A percentile compares a stretch with the other conserved stretches of the same genome.
These are phyloP conservation scores for Fibroporia radiculosa DNA, from an alignment of 768 basidiomycete species.

Conservation along the genomic window DNA sequence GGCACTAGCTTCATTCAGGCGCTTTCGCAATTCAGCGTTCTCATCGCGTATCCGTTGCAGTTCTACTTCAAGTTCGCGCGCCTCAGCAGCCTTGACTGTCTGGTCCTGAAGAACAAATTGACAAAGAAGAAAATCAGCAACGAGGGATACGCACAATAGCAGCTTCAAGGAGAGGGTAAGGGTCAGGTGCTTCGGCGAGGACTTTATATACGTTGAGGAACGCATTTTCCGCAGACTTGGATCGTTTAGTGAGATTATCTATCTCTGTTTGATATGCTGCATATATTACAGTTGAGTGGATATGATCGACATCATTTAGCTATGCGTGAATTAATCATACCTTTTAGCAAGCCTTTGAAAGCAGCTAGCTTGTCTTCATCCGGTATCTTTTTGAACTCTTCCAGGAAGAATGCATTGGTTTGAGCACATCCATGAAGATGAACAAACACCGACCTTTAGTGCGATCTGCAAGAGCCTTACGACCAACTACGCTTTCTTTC, in stretches of 20 bases:
- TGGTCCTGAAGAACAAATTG: slow-evolving; percentile 57
- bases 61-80: slow-evolving; percentile 67
- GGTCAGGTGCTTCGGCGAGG: slow-evolving; percentile 94
- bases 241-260: slow-evolving; percentile 88
- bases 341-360: slow-evolving; percentile 87
- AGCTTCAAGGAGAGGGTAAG: slow-evolving; percentile 91
- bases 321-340: slow-evolving; percentile 27
- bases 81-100: slow-evolving; percentile 83
- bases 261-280: slow-evolving; percentile 95
- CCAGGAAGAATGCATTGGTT: neutral
- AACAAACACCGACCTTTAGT: slow-evolving; percentile 63
- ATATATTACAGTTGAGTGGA: neutral
- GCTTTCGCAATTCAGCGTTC: slow-evolving; percentile 71
- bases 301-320: neutral
- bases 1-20: slow-evolving; percentile 51
- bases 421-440: too few relatives aligned
- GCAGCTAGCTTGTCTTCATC: slow-evolving; percentile 82
- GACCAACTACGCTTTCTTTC: slow-evolving; percentile 91
- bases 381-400: slow-evolving; percentile 94
- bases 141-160: slow-evolving; percentile 56
- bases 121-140: neutral
- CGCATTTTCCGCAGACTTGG: slow-evolving; percentile 87
- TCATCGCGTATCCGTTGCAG: slow-evolving; percentile 70
- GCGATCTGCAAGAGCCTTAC: slow-evolving; percentile 91
- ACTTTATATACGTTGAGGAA: slow-evolving; percentile 97